Conservation (phyloP, 2,329 filamentous ascomycete genomes). For the Pseudopyrenochaeta lycopersici region DNA sequence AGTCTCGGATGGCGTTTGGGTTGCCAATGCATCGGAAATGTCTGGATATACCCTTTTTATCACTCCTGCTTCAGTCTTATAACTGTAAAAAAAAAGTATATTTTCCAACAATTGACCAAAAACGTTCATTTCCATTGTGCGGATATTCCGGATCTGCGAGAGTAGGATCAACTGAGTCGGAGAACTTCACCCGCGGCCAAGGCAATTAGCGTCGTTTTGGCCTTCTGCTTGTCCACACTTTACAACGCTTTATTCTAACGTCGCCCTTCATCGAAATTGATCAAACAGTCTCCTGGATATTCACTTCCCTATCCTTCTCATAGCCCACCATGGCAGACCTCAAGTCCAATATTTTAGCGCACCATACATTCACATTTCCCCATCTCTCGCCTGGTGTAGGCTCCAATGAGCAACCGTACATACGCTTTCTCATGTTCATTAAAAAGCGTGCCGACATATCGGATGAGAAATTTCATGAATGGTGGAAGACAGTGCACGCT, state of each 20-base stretch:
- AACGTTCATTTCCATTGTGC: not conserved
- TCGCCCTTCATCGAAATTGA: not conserved
- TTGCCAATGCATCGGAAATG: not conserved
- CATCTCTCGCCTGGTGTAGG: conserved; percentile 8
- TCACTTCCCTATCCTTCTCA: too few relatives aligned
- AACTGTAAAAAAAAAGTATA: too few relatives aligned
- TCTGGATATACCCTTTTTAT: not conserved
- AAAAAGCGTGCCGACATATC: conserved; percentile 17
- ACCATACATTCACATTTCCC: conserved; percentile 13
- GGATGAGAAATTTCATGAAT: conserved; percentile 18
- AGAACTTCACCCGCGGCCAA: conserved; percentile 12
- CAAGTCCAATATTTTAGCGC: conserved; percentile 8
- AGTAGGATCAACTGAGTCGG: not conserved
- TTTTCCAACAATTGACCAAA: not conserved
- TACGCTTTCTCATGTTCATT: conserved; percentile 23
- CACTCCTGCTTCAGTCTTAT: too few relatives aligned
- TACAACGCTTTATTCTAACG: not conserved
- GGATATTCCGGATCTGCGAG: not conserved
- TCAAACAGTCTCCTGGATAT: not conserved
- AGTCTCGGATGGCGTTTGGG: not conserved
- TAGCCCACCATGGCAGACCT: not conserved
- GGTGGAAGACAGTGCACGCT: conserved; percentile 26
- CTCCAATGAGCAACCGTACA: conserved; percentile 23
- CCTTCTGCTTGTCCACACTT: not conserved
- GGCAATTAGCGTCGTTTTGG: conserved; percentile 2